A percentile compares a stretch with the other conserved stretches of the same genome.
Evolutionary conservation across 176 grass and related monocot genomes (phyloP).

Genomic region (Carex cristatella): DNA sequence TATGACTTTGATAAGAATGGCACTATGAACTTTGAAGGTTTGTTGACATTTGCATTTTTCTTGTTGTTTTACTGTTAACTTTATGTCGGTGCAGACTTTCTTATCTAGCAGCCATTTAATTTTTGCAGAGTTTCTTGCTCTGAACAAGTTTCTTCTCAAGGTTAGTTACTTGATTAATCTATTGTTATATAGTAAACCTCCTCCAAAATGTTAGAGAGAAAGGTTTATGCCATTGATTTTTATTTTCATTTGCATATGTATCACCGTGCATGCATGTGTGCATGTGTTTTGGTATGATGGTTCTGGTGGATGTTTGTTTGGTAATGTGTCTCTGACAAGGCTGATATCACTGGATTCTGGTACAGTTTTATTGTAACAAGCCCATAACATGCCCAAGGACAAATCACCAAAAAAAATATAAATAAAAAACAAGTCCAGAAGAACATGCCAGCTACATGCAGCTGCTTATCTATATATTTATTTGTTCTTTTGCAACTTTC

Average conservation of each 20-base stretch:
- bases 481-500: background rate
- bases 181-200: conserved; percentile 7
- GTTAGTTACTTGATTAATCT: conserved; percentile 28
- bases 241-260: background rate
- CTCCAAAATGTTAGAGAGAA: background rate
- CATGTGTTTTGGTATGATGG: background rate
- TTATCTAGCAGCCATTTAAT: conserved; percentile 10
- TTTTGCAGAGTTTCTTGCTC: conserved; percentile 68
- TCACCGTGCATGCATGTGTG: background rate
- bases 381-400: background rate
- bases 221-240: background rate
- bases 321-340: background rate
- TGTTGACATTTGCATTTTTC: conserved; percentile 3
- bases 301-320: background rate
- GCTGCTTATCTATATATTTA: background rate
- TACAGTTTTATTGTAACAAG: background rate
- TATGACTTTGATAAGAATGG: conserved; percentile 81
- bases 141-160: conserved; percentile 71
- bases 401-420: background rate
- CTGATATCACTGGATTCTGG: background rate
- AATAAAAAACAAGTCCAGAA: background rate
- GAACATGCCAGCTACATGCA: background rate
- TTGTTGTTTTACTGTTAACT: background rate
- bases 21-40: conserved; percentile 82
- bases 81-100: background rate